Evolutionary conservation across 2,329 filamentous ascomycete species (phyloP), one percentile per base, ranked within the genome.

Genomic region (Fusarium graminum): DNA sequence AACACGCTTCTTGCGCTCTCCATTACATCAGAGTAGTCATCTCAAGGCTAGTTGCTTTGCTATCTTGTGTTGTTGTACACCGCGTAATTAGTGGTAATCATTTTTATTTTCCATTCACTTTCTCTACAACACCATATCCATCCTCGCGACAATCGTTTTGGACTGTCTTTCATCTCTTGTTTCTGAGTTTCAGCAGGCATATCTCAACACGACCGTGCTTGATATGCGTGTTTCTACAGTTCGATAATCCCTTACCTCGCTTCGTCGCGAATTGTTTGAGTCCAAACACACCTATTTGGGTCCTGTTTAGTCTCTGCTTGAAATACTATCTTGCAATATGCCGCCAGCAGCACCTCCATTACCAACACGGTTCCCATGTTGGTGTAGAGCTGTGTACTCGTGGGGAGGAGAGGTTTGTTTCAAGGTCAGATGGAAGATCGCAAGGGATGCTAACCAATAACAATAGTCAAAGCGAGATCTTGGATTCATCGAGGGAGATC

Each of bases 401-500:
- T 97, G 92, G 92, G 92, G 93, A 78, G 93, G 93, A 82, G 93
- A 97, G 84, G 88, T 88, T 74, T 63, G 70, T 64, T 72, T 17
- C 40, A 29, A 49, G 28, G 13, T 29, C 52, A 30, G 34, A 53
- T 58, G 49, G 17, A n/a, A 28, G 26, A 25, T 16, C n/a, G 32
- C 16, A n/a, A 46, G 22, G 28, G 19, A 42, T 14, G 57, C 75
- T 76, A 55, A 76, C 63, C 28, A 26, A 19, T 32, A 16, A 40
- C n/a, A 16, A 46, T 60, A 91, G 89, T 94, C 91, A 25, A 97
- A 97, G 82, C 89, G 91, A 77, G 95, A 99, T 76, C 85, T 99
- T 58, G 95, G 95, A 16, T 99, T 99, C 79, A 91, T 99, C 71
- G 95, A 99, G 79, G 95, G 95, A 67, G 95, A 99, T 79, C 80